These are phyloP conservation scores for Kalanchoe fedtschenkoi DNA, from an alignment of 164 flowering plant species.

Conservation along the genomic window DNA sequence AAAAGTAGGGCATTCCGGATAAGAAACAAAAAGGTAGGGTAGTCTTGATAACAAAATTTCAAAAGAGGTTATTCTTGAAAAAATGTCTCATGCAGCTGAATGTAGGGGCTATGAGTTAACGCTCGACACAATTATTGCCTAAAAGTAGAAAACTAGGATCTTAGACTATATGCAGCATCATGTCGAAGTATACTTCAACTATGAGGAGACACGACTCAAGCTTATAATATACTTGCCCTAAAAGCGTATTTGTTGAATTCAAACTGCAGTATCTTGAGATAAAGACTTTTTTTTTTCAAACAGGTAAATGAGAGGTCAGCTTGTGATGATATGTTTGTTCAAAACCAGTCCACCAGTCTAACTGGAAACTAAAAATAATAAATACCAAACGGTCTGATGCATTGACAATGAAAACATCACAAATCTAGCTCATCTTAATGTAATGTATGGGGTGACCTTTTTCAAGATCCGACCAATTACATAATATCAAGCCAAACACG, in stretches of 20 bases:
- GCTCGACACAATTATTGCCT: not conserved
- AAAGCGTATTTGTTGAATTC: too few relatives aligned
- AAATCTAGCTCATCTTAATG: not conserved
- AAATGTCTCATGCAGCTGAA: too few relatives aligned
- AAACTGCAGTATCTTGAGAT: too few relatives aligned
- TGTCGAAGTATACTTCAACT: too few relatives aligned
- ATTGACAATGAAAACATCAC: not conserved
- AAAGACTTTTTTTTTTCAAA: not conserved
- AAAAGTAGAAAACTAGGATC: not conserved
- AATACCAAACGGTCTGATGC: not conserved
- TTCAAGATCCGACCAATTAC: not conserved
- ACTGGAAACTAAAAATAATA: not conserved
- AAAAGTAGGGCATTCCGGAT: too few relatives aligned
- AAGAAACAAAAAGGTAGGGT: too few relatives aligned
- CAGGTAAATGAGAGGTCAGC: not conserved
- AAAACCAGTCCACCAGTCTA: not conserved
- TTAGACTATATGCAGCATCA: not conserved
- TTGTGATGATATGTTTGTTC: not conserved
- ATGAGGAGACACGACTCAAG: too few relatives aligned
- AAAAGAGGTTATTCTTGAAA: too few relatives aligned
- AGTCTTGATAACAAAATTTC: too few relatives aligned
- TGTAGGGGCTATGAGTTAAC: not conserved
- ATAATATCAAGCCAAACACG: not conserved
- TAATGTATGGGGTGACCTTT: not conserved
- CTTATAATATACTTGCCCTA: too few relatives aligned